Evolutionary conservation across 495 filamentous ascomycete genomes (phyloP).

Genomic region (Xylaria palmicola): DNA sequence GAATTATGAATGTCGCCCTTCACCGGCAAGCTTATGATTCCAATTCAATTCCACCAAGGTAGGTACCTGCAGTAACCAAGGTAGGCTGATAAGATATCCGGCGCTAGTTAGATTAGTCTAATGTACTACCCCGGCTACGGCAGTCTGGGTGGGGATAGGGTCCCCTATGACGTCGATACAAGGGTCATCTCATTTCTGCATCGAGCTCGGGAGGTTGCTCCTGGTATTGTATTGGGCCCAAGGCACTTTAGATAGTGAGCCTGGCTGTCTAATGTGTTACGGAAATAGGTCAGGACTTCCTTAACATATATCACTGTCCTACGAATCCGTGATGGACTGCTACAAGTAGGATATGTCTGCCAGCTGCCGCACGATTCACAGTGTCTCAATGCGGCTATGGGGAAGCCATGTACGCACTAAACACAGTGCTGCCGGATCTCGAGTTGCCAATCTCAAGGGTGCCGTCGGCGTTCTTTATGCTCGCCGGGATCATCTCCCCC

Average conservation of each 20-base stretch:
- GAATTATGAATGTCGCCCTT: background rate
- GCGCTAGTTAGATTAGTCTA: background rate
- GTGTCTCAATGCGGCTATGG: background rate
- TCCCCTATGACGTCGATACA: slow-evolving; percentile 4
- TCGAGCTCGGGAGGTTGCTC: no score
- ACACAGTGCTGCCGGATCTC: slow-evolving; percentile 40
- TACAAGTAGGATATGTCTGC: background rate
- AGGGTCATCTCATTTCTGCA: no score
- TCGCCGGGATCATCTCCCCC: slow-evolving; percentile 55
- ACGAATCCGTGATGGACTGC: background rate
- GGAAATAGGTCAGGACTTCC: background rate
- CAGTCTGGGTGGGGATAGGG: background rate
- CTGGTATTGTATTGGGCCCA: no score
- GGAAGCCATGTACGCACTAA: slow-evolving; percentile 20
- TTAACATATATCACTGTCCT: no score
- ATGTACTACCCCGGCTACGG: background rate
- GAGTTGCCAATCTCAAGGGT: slow-evolving; percentile 68
- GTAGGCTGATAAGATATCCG: slow-evolving; percentile 6
- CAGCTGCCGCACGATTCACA: background rate
- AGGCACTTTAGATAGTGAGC: no score
- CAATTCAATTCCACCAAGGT: no score
- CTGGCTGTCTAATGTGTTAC: background rate
- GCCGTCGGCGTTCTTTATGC: slow-evolving; percentile 47
- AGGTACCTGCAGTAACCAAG: background rate
- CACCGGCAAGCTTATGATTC: no score